These are phyloP conservation scores for Alloascoidea africana DNA, from an alignment of 805 yeast genomes.

Conservation along the genomic window DNA sequence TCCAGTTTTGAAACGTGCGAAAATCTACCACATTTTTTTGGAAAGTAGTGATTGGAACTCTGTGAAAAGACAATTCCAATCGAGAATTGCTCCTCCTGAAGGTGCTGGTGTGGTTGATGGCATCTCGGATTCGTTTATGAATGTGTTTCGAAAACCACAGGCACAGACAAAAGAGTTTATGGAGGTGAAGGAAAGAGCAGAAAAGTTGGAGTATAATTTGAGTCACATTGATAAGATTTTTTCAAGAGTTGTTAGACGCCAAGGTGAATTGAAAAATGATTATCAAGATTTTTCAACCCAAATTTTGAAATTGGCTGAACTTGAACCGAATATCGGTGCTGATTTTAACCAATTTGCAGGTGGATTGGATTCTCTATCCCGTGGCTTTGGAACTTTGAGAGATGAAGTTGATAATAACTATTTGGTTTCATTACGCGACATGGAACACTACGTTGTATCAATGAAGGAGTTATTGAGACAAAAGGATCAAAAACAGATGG, in stretches of 20 bases:
- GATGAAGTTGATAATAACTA: constrained; percentile 62
- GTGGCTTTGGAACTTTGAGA: constrained; percentile 27
- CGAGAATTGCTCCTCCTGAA: constrained; percentile 14
- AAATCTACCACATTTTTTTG: constrained; percentile 53
- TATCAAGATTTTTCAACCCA: constrained; percentile 58
- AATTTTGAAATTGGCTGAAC: constrained; percentile 45
- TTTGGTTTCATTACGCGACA: constrained; percentile 68
- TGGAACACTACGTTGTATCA: constrained; percentile 64
- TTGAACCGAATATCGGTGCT: constrained; percentile 27
- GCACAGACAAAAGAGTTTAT: constrained; percentile 58
- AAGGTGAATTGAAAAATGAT: constrained; percentile 60
- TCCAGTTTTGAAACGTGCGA: constrained; percentile 53
- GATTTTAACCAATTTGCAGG: constrained; percentile 30
- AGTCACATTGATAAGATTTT: constrained; percentile 66
- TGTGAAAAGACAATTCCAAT: constrained; percentile 27
- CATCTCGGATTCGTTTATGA: constrained; percentile 83
- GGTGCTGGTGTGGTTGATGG: constrained; percentile 49
- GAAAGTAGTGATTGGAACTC: constrained; percentile 66
- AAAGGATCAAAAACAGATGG: constrained; percentile 85
- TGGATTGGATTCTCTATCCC: constrained; percentile 28
- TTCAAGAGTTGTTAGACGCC: constrained; percentile 53
- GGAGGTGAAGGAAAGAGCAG: constrained; percentile 69
- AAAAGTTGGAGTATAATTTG: constrained; percentile 74
- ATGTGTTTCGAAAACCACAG: constrained; percentile 72
- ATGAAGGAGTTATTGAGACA: constrained; percentile 57